Evolutionary conservation across 768 basidiomycete genomes (phyloP), one percentile per base, ranked within the genome.

Genomic region (Myochromella boudieri): DNA sequence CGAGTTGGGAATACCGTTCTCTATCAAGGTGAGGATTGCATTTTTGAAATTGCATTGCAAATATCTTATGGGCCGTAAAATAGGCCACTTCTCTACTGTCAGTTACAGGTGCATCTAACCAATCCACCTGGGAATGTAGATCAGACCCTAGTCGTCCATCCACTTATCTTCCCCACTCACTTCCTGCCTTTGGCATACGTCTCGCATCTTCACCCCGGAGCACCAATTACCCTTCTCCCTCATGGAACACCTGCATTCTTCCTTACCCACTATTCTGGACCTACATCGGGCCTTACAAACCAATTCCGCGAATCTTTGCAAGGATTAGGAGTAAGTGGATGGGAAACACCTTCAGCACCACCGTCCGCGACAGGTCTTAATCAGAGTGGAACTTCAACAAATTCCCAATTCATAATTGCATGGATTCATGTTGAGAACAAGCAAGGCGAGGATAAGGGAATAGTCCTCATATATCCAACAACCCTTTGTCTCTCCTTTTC

Each of bases 401-500:
- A 37, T 17, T 38, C 50, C 25, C 40, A 39, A 29, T 58, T 81
- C 60, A 63, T 88, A 36, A 81, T 91, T 42, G 85, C 78, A 3
- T 91, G 84, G 83, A 72, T 90, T 28, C 76, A 74, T 25, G 84
- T 91, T 15, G 80, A 88, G 62, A 87, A 87, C 56, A 82, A 77
- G 51, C 87, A 85, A 53, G 87, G 85, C 25, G 88, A 91, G 60
- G 86, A 88, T 53, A 90, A 89, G 55, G 88, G 88, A 1, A 67
- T 87, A 24, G 70, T 77, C n/a, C 69, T 86, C 39, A 80, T 91
- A 51, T 91, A 88, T 71, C 89, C 90, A 1, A 64, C 76, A 2
- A 64, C 70, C 1, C 76, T 91, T 3, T 86, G 82, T 52, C 57
- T 77, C 18, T 64, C 71, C 62, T 66, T 68, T 55, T 51, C 63